Conservation (phyloP, 176 grass and related monocot genomes). For the Musa acuminata region DNA sequence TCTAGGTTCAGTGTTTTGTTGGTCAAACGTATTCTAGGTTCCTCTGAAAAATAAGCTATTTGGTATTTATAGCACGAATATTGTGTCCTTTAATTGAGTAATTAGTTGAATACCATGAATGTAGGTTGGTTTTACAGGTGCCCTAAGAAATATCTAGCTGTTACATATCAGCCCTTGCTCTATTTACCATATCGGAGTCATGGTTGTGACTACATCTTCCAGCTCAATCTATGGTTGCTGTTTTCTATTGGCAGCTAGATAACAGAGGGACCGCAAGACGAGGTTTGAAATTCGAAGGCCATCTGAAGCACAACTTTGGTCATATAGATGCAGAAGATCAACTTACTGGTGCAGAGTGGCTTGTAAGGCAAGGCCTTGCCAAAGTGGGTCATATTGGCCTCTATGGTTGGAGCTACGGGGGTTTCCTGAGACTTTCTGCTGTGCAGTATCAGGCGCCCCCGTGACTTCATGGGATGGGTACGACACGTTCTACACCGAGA, state of each 20-base stretch:
- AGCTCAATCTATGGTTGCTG: not conserved
- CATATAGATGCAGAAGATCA: slow-evolving; percentile 82
- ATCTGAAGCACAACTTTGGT: slow-evolving; percentile 76
- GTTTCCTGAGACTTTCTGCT: slow-evolving; percentile 60
- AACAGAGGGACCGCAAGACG: slow-evolving; percentile 83
- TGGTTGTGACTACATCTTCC: not conserved
- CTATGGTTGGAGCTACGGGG: slow-evolving; percentile 95
- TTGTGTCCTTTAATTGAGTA: too few relatives aligned
- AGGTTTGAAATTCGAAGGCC: slow-evolving; percentile 82
- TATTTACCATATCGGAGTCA: not conserved
- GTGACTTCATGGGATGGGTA: slow-evolving; percentile 96
- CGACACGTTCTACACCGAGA: slow-evolving; percentile 94
- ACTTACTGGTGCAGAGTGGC: slow-evolving; percentile 77
- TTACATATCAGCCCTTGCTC: not conserved
- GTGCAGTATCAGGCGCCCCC: slow-evolving; percentile 81
- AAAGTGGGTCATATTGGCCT: slow-evolving; percentile 84
- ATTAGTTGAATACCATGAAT: too few relatives aligned
- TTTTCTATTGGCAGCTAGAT: slow-evolving; percentile 55
- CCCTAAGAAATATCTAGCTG: not conserved
- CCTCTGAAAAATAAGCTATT: too few relatives aligned
- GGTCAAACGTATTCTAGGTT: too few relatives aligned
- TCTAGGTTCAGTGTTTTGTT: too few relatives aligned
- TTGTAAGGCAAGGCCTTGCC: slow-evolving; percentile 75
- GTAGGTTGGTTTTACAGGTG: not conserved
- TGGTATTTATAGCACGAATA: too few relatives aligned